Evolutionary conservation across 495 filamentous ascomycete species (phyloP), one percentile per base, ranked within the genome.

Genomic region (Penicillium bovifimosum): DNA sequence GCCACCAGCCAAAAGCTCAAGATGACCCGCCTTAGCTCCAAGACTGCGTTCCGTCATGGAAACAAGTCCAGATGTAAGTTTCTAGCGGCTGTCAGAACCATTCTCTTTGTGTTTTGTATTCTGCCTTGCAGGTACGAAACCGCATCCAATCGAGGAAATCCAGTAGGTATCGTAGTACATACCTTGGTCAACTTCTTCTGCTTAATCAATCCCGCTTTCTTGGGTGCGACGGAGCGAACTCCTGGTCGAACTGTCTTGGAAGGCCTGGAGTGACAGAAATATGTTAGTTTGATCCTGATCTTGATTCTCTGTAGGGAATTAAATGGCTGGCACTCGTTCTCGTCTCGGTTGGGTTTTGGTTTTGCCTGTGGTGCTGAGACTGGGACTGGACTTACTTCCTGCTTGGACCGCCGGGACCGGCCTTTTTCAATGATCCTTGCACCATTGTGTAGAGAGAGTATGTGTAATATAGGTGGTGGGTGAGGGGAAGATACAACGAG

Each of bases 11-110:
- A 90, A 62, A 66, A 90, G 34, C 65, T 90, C 86, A 55, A 89
- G 58, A 78, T 91, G 86, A 5, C 87, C 87, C 35, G 85, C 86
- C 62, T 81, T 83, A 41, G 79, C 70, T 5, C 82, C 87, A 18
- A 91, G 73, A 58, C 66, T 78, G 51, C 80, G 74, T 61, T 90
- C 86, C 52, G 86, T 88, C 67, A 78, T 77, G 0, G 74, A 73
- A 4, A 76, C 77, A 17, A 90, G 70, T 0, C 85, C 85, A 0
- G 83, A 75, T 0, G 82, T 74, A 43, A 83, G 73, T 80, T 86
- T 88, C 85, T 86, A 34, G 31, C 4, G 0, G 44, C 13, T 34
- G 17, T 47, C 10, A 34, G 44, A 24, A 24, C 17, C 6, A n/a
- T 46, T 7, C 6, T 34, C 13, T 16, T 7, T 46, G 28, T 7